Conservation (phyloP, 2,329 filamentous ascomycete genomes). For the Paramyrothecium sp. region DNA sequence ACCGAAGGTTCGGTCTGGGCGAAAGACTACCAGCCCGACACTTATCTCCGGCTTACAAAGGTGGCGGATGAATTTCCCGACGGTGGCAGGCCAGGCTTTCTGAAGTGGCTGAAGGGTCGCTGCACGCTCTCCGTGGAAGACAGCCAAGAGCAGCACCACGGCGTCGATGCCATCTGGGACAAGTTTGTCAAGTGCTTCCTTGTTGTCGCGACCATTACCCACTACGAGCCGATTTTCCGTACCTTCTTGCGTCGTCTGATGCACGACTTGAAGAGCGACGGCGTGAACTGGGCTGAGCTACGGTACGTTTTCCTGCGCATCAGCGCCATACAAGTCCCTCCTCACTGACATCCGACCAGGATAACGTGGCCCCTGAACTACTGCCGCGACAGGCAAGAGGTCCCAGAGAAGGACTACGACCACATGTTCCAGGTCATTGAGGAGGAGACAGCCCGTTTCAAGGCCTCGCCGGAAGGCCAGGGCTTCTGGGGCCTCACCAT, state of each 20-base stretch:
- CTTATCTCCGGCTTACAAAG: constrained; percentile 54
- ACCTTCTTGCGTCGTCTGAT: constrained; percentile 72
- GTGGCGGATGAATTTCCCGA: constrained; percentile 75
- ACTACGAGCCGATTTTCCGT: constrained; percentile 89
- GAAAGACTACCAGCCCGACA: constrained; percentile 56
- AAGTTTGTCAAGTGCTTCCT: constrained; percentile 77
- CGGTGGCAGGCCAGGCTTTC: constrained; percentile 69
- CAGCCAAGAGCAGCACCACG: constrained; percentile 76
- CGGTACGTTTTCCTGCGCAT: constrained; percentile 37
- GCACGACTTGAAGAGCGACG: constrained; percentile 71
- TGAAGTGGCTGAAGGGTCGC: constrained; percentile 72
- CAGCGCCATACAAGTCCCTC: neutral
- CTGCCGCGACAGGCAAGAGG: constrained; percentile 61
- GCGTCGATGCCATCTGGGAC: constrained; percentile 79
- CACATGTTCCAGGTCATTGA: constrained; percentile 71
- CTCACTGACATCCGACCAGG: constrained; percentile 33
- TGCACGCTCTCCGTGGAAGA: constrained; percentile 72
- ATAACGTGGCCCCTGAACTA: constrained; percentile 73
- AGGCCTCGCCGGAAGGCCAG: constrained; percentile 65
- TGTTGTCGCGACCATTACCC: constrained; percentile 71
- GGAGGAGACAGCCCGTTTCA: constrained; percentile 78
- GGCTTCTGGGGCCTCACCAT: constrained; percentile 81
- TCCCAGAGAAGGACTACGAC: constrained; percentile 64
- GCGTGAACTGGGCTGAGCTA: constrained; percentile 82
- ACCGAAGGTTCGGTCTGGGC: constrained; percentile 62